phyloP scores from a whole-genome alignment of 306 rosid genomes.

The Vicia sativa region DNA sequence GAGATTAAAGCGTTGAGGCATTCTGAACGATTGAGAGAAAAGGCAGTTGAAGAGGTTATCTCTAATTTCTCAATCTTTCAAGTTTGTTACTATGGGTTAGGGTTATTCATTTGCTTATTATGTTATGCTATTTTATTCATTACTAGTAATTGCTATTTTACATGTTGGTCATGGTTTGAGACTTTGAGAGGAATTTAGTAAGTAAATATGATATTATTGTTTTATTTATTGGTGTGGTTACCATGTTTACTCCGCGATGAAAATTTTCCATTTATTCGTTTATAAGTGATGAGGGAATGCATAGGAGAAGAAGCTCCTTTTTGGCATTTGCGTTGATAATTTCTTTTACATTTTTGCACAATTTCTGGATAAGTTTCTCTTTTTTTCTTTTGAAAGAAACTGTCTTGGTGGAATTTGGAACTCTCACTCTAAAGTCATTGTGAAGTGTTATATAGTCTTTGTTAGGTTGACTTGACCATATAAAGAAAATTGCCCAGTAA shows the following conservation, averaged over 20 bases:
- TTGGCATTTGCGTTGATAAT: neutral
- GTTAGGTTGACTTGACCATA: neutral
- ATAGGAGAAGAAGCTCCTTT: neutral
- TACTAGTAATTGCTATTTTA: neutral
- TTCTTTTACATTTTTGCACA: neutral
- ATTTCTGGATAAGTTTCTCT: constrained; percentile 7
- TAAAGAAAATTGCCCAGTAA: neutral
- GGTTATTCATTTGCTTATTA: neutral
- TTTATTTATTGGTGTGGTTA: neutral
- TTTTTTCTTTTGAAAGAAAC: neutral
- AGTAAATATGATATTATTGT: neutral
- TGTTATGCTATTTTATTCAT: neutral
- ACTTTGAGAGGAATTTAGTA: neutral
- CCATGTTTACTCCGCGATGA: too few species aligned
- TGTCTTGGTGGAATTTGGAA: constrained; percentile 1
- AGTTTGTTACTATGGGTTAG: neutral
- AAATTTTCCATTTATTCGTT: too few species aligned
- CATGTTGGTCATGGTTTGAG: neutral
- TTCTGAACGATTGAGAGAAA: constrained; percentile 92
- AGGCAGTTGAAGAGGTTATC: constrained; percentile 92
- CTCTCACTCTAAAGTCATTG: constrained; percentile 5
- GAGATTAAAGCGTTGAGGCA: constrained; percentile 92
- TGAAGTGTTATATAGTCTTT: neutral
- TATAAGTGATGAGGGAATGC: neutral
- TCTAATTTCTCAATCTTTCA: constrained; percentile 25